Evolutionary conservation across 345 rosid species (phyloP), one percentile per base, ranked within the genome.

Genomic region (Syzygium aromaticum): DNA sequence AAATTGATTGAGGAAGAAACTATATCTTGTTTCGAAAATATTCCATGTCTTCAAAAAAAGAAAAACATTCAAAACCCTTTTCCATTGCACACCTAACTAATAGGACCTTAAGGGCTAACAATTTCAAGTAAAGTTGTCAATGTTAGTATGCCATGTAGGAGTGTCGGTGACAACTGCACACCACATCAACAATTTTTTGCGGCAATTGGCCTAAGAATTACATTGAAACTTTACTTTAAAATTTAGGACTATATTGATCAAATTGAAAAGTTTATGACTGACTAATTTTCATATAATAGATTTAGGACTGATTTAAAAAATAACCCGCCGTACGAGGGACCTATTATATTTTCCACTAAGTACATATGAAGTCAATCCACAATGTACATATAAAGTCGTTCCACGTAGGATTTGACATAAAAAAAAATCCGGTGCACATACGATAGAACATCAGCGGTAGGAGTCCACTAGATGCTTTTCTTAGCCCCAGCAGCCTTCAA

Each of bases 151-250:
- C 0, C 3, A 23, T 57, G 25, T 10, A 23, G 0, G 5, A 57
- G 23, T 12, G 23, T 0, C 3, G 0, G 0, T 0, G 0, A 56
- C 2, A 0, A 56, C 0, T 23, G 0, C 1, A 57, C 0, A 10
- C 0, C 0, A 1, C 0, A 10, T 10, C 0, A 23, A 0, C 0
- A 56, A 10, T 57, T 57, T 57, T 57, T 1, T 1, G 25, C 25
- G 25, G 25, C 0, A 11, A 25, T 2, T 25, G 0, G 25, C 11
- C 11, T 0, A 57, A 57, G 11, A 6, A 25, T 25, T 57, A 57
- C 0, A 57, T 25, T 11, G 6, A 57, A 57, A 57, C 25, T 5
- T 57, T 57, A 0, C 27, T 57, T 25, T 4, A 25, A 57, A 6
- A 1, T 57, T 57, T 25, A 11, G 27, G 27, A 57, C 11, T 25